Conservation (phyloP, 1,139 yeast genomes). For the Candida mesenterica region DNA sequence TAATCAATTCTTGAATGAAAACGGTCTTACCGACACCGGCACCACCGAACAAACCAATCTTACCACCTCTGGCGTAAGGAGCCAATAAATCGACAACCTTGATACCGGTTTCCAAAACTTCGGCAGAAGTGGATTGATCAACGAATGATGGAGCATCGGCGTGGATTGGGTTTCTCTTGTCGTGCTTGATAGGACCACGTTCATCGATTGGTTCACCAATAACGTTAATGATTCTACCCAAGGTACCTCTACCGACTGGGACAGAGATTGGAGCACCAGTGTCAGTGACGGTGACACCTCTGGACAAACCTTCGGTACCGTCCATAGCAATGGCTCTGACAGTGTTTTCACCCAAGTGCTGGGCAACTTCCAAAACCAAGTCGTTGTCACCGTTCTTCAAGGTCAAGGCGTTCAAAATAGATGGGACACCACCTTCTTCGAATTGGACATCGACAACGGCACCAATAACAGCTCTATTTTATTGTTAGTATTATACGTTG, state of each 20-base stretch:
- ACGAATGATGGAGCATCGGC: constrained; percentile 95
- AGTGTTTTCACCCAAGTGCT: constrained; percentile 99
- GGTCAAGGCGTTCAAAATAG: constrained; percentile 94
- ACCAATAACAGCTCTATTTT: constrained; percentile 97
- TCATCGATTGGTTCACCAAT: constrained; percentile 99
- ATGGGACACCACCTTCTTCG: constrained; percentile 96
- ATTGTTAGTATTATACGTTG: constrained; percentile 33
- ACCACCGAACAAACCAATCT: constrained; percentile 99
- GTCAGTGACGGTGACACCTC: constrained; percentile 90
- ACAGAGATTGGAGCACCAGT: constrained; percentile 98
- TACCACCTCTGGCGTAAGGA: constrained; percentile 99
- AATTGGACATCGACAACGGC: constrained; percentile 99
- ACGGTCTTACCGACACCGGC: constrained; percentile 99
- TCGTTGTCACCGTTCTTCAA: constrained; percentile 66
- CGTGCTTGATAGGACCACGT: constrained; percentile 96
- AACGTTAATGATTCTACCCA: constrained; percentile 98
- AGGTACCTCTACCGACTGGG: constrained; percentile 98
- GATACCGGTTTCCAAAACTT: constrained; percentile 98
- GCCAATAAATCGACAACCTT: constrained; percentile 99
- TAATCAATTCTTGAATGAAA: constrained; percentile 98
- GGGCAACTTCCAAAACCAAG: constrained; percentile 96
- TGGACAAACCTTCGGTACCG: constrained; percentile 99
- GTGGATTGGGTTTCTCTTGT: constrained; percentile 95
- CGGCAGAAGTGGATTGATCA: constrained; percentile 97
- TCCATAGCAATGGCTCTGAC: constrained; percentile 99